A percentile compares a stretch with the other conserved stretches of the same genome.
Conservation (phyloP, 2,329 filamentous ascomycete genomes). For the Colletotrichum acutatum region DNA sequence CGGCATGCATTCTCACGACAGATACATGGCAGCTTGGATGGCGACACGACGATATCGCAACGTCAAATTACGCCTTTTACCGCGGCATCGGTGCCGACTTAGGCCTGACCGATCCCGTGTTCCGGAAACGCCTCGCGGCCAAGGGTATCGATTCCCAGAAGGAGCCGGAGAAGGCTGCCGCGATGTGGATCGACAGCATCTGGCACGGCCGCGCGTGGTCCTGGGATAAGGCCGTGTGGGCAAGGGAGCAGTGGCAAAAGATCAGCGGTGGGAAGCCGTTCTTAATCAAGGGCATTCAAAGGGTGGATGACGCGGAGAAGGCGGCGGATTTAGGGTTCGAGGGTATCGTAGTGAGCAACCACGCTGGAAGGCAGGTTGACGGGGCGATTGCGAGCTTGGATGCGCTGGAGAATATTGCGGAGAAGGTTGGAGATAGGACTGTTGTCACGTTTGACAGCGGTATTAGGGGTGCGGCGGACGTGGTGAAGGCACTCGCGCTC, state of each 20-base stretch:
- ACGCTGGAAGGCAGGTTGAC: slow-evolving; percentile 62
- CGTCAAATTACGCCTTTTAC: slow-evolving; percentile 72
- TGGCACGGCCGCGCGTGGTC: slow-evolving; percentile 72
- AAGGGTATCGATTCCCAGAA: slow-evolving; percentile 59
- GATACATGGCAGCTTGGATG: slow-evolving; percentile 74
- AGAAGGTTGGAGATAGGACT: slow-evolving; percentile 32
- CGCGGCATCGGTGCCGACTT: slow-evolving; percentile 68
- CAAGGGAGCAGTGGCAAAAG: slow-evolving; percentile 68
- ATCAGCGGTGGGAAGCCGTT: slow-evolving; percentile 70
- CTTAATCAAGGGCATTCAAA: slow-evolving; percentile 72
- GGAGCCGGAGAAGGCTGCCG: slow-evolving; percentile 61
- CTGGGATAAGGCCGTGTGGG: slow-evolving; percentile 73
- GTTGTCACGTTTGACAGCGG: slow-evolving; percentile 56
- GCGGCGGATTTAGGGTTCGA: slow-evolving; percentile 68
- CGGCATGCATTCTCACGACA: slow-evolving; percentile 68
- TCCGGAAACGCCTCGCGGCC: slow-evolving; percentile 62
- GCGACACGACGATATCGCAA: slow-evolving; percentile 67
- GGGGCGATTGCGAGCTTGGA: slow-evolving; percentile 64
- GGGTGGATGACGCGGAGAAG: slow-evolving; percentile 65
- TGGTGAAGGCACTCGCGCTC: slow-evolving; percentile 67
- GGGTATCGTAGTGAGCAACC: slow-evolving; percentile 70
- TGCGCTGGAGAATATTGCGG: slow-evolving; percentile 56
- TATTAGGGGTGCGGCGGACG: slow-evolving; percentile 67
- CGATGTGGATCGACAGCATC: slow-evolving; percentile 71
- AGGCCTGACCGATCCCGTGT: slow-evolving; percentile 69